These are phyloP conservation scores for Dalechampia spathulata DNA, from an alignment of 441 rosid species.

Conservation along the genomic window DNA sequence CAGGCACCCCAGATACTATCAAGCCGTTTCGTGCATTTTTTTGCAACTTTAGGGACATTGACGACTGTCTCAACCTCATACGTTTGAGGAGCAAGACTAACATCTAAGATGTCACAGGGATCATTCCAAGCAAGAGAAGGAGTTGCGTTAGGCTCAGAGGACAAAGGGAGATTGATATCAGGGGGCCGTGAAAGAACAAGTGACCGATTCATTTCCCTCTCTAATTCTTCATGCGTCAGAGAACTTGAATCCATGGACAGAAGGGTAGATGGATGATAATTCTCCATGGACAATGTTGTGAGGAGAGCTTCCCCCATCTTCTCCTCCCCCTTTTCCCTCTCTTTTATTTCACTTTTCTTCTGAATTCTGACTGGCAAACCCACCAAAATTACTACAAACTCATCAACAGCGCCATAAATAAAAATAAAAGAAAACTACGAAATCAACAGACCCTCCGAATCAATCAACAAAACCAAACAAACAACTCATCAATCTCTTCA, in stretches of 20 bases:
- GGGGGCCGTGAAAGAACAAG: constrained; percentile 57
- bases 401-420: constrained; percentile 6
- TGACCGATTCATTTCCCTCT: constrained; percentile 56
- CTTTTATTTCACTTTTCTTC: constrained; percentile 7
- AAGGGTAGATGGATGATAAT: constrained; percentile 78
- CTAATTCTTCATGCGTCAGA: constrained; percentile 63
- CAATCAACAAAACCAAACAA: constrained; percentile 81
- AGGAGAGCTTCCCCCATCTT: constrained; percentile 65
- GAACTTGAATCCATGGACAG: constrained; percentile 82
- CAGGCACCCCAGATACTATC: constrained; percentile 95
- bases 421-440: constrained; percentile 9
- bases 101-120: constrained; percentile 65
- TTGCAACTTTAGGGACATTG: constrained; percentile 53
- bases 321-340: background rate
- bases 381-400: constrained; percentile 15
- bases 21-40: constrained; percentile 69
- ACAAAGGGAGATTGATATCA: constrained; percentile 78
- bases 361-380: constrained; percentile 14
- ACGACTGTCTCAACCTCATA: constrained; percentile 58
- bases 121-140: constrained; percentile 62
- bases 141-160: constrained; percentile 64
- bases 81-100: constrained; percentile 58
- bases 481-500: constrained; percentile 56
- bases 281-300: constrained; percentile 65
- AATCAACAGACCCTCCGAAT: constrained; percentile 25